Evolutionary conservation across 2,329 filamentous ascomycete genomes (phyloP).

Genomic region (Pezicula neosporulosa): DNA sequence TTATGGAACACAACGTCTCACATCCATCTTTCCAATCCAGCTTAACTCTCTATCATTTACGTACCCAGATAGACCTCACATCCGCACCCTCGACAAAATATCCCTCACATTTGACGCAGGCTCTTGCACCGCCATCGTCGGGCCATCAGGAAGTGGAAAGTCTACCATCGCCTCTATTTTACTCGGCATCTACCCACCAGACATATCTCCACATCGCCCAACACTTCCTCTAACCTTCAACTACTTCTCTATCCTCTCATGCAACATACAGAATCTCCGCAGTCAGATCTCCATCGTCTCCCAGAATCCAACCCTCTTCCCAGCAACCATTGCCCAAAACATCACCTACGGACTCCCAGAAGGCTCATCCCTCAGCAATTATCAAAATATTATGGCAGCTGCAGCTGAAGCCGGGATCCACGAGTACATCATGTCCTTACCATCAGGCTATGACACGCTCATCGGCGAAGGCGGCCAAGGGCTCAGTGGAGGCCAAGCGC

Average conservation of each 20-base stretch:
- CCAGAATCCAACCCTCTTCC: conserved; percentile 74
- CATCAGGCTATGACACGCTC: conserved; percentile 66
- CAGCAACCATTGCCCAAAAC: conserved; percentile 72
- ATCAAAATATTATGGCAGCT: conserved; percentile 43
- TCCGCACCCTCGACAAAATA: conserved; percentile 58
- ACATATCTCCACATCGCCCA: not conserved
- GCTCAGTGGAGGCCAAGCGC: conserved; percentile 78
- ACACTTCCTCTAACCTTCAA: conserved; percentile 46
- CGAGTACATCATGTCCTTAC: conserved; percentile 71
- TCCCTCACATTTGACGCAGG: conserved; percentile 61
- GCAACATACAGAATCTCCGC: conserved; percentile 61
- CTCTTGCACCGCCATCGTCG: conserved; percentile 74
- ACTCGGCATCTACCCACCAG: conserved; percentile 61
- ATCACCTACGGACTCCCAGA: conserved; percentile 73
- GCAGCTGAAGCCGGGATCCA: conserved; percentile 64
- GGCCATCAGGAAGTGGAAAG: conserved; percentile 86
- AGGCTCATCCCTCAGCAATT: conserved; percentile 45
- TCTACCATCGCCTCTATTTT: conserved; percentile 77
- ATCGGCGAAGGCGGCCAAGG: conserved; percentile 74
- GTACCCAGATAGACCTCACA: conserved; percentile 58
- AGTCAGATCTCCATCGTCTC: conserved; percentile 64
- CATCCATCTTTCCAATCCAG: conserved; percentile 38
- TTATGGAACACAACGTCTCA: conserved; percentile 45
- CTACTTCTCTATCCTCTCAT: conserved; percentile 48
- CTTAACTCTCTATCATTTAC: conserved; percentile 65